These are phyloP conservation scores for Trichoderma pleuroti DNA, from an alignment of 2,329 filamentous ascomycete species.

Conservation along the genomic window DNA sequence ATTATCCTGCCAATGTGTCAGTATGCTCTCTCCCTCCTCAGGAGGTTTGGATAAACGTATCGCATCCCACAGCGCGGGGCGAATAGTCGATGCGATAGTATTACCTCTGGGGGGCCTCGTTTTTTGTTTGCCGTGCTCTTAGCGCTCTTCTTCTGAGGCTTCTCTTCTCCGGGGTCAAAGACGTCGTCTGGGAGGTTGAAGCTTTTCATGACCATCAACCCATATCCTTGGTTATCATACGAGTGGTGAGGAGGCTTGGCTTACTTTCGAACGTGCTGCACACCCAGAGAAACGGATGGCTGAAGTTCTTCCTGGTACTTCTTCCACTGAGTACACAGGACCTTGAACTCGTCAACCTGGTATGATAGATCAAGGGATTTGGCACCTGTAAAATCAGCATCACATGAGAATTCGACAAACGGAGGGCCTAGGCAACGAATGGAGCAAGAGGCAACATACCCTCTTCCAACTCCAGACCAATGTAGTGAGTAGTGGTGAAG, in stretches of 20 bases:
- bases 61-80: constrained; percentile 18
- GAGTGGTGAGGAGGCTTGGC: constrained; percentile 42
- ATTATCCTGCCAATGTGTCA: constrained; percentile 35
- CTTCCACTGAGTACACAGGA: constrained; percentile 71
- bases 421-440: not conserved
- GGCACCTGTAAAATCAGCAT: constrained; percentile 49
- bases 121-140: constrained; percentile 45
- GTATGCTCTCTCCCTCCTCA: constrained; percentile 21
- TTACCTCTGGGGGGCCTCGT: constrained; percentile 48
- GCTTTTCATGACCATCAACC: constrained; percentile 52
- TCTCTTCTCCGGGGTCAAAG: constrained; percentile 75
- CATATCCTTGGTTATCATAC: not conserved
- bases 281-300: constrained; percentile 57
- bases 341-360: constrained; percentile 82
- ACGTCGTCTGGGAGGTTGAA: constrained; percentile 86
- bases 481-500: constrained; percentile 91
- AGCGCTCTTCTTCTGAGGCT: constrained; percentile 56
- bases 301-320: constrained; percentile 73
- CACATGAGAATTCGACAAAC: not conserved
- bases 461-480: constrained; percentile 76
- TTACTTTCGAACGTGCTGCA: constrained; percentile 85
- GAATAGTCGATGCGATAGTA: constrained; percentile 24
- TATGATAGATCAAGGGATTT: constrained; percentile 74
- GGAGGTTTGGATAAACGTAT: not conserved
- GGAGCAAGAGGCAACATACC: constrained; percentile 51